A percentile compares a stretch with the other conserved stretches of the same genome.
These are phyloP conservation scores for Syzygium jambos DNA, from an alignment of 345 rosid species.

Conservation along the genomic window DNA sequence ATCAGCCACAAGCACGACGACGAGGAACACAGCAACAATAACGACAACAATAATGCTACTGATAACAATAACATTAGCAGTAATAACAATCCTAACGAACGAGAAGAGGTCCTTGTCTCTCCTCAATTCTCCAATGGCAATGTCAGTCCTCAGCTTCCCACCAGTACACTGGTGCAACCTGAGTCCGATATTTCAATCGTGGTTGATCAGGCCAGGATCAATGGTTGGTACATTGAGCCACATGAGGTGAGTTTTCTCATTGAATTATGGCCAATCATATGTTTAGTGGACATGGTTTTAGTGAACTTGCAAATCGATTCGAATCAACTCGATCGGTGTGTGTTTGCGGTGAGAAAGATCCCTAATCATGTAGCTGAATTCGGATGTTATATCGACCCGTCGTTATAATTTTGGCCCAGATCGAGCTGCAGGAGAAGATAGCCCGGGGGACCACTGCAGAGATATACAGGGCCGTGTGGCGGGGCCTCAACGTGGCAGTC, in stretches of 20 bases:
- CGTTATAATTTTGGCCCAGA: conserved; percentile 1
- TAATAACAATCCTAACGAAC: background rate
- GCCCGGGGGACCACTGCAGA: conserved; percentile 49
- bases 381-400: background rate
- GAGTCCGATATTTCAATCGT: conserved; percentile 9
- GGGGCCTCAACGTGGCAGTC: conserved; percentile 55
- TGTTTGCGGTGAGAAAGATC: background rate
- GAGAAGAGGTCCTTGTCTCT: conserved; percentile 1
- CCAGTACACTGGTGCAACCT: background rate
- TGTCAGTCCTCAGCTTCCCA: conserved; percentile 4
- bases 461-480: conserved; percentile 39
- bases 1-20: conserved; percentile 5
- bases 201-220: conserved; percentile 27
- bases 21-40: background rate
- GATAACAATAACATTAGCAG: background rate
- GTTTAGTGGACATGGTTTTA: background rate
- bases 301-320: background rate
- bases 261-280: background rate
- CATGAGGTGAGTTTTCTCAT: conserved; percentile 20
- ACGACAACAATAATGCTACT: no score
- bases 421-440: conserved; percentile 28
- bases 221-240: conserved; percentile 47
- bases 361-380: background rate
- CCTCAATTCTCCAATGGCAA: background rate
- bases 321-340: background rate